Percentiles rank a stretch among this genome's conserved stretches.
phyloP scores from a whole-genome alignment of 1,284 basidiomycete species.

The Coniferiporia weirii region DNA sequence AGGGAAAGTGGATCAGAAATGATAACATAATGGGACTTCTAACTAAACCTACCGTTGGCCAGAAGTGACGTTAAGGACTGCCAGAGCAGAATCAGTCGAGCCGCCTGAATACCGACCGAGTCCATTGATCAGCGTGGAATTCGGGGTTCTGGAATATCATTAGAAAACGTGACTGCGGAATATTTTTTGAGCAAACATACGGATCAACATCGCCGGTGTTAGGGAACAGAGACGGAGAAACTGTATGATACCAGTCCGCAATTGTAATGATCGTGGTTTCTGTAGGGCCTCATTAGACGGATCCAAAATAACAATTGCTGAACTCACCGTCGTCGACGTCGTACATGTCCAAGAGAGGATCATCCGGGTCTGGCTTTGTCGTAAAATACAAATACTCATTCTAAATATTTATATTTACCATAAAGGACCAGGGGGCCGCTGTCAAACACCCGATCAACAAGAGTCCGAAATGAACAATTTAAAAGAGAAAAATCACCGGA shows the following conservation, averaged over 20 bases:
- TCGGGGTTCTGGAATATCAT: slow-evolving; percentile 24
- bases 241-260: slow-evolving; percentile 37
- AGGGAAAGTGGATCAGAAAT: not conserved
- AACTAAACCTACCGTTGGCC: slow-evolving; percentile 6
- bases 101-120: slow-evolving; percentile 31
- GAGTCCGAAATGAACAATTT: too few species aligned
- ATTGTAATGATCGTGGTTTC: slow-evolving; percentile 35
- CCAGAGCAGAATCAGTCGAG: slow-evolving; percentile 21
- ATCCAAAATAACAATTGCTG: not conserved
- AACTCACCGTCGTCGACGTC: slow-evolving; percentile 38
- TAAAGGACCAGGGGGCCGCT: not conserved
- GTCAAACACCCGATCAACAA: too few species aligned
- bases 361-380: slow-evolving; percentile 29
- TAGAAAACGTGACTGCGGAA: not conserved
- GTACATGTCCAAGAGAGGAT: slow-evolving; percentile 38
- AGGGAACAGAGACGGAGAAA: slow-evolving; percentile 19
- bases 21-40: not conserved
- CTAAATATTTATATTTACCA: not conserved
- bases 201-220: slow-evolving; percentile 18
- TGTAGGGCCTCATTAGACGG: slow-evolving; percentile 13
- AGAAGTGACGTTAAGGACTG: slow-evolving; percentile 25
- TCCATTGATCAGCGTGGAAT: slow-evolving; percentile 51
- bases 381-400: not conserved
- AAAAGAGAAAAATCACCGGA: not conserved
- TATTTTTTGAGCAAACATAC: slow-evolving; percentile 7